Conservation (phyloP, 176 grass and related monocot species). For the Lolium perenne region DNA sequence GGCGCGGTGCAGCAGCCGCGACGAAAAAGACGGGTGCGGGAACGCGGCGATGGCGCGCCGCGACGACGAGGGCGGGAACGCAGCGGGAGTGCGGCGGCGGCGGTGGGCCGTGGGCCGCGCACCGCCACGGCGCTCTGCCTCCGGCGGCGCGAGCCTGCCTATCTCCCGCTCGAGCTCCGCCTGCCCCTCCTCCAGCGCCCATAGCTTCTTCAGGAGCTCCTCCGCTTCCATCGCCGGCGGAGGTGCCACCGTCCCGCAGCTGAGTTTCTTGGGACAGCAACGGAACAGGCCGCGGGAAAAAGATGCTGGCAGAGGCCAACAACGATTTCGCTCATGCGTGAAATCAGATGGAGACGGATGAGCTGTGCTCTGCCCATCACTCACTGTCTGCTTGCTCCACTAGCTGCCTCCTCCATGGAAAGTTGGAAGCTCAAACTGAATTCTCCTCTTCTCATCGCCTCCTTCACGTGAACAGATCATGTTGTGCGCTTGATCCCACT, state of each 20-base stretch:
- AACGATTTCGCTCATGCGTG: neutral
- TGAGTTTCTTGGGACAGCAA: neutral
- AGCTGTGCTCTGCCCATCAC: constrained; percentile 8
- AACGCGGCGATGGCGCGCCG: constrained; percentile 39
- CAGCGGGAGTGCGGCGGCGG: constrained; percentile 45
- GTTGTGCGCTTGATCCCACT: neutral
- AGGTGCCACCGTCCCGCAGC: neutral
- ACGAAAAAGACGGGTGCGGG: constrained; percentile 9
- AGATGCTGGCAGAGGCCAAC: neutral
- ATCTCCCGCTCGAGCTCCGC: constrained; percentile 65
- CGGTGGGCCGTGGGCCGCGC: constrained; percentile 33
- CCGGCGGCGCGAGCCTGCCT: constrained; percentile 52
- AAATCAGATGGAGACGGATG: neutral
- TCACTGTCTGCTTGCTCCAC: neutral
- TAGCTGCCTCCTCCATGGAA: neutral
- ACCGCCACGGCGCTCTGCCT: constrained; percentile 4
- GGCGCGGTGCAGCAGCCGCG: constrained; percentile 41
- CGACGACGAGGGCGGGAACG: constrained; percentile 29
- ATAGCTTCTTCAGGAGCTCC: constrained; percentile 71
- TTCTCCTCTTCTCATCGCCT: neutral
- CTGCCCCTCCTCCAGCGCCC: constrained; percentile 70
- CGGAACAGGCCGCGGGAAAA: neutral
- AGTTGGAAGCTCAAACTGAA: neutral
- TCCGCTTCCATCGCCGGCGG: constrained; percentile 52
- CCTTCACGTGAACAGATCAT: neutral